Conservation (phyloP, 208 protist species). For the Crithidia mellificae region DNA sequence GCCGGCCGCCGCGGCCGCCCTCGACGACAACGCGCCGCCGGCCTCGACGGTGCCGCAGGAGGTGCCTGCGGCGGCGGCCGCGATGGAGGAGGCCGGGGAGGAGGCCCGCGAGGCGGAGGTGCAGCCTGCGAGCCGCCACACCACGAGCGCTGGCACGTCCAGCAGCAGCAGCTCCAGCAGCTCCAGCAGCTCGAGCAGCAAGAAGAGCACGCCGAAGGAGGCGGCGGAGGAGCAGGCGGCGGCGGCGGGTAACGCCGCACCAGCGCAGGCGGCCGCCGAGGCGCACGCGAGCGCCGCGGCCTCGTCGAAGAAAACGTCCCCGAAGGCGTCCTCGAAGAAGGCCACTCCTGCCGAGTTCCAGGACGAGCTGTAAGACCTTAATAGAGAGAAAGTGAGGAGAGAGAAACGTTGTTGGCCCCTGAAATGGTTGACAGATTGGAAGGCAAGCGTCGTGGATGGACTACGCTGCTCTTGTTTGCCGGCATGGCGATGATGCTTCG, state of each 20-base stretch:
- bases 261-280: neutral
- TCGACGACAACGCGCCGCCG: neutral
- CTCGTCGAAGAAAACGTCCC: neutral
- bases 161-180: neutral
- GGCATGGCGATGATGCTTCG: no score
- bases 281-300: neutral
- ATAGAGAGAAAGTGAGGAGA: neutral
- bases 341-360: neutral
- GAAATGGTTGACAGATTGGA: neutral
- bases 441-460: neutral
- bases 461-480: no score
- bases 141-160: neutral
- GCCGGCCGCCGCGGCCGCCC: neutral
- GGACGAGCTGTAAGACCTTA: conserved; percentile 10
- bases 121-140: neutral
- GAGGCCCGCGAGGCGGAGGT: conserved; percentile 1
- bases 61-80: conserved; percentile 1
- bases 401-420: neutral
- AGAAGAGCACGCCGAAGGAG: neutral
- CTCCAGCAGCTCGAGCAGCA: neutral
- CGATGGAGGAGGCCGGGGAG: conserved; percentile 15
- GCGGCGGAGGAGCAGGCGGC: neutral
- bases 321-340: conserved; percentile 5
- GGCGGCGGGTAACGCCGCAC: neutral
- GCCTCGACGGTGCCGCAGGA: conserved; percentile 9